Base-by-base conservation (phyloP, 192 early-diverging fungal species). In the Coemansia sp. region DNA sequence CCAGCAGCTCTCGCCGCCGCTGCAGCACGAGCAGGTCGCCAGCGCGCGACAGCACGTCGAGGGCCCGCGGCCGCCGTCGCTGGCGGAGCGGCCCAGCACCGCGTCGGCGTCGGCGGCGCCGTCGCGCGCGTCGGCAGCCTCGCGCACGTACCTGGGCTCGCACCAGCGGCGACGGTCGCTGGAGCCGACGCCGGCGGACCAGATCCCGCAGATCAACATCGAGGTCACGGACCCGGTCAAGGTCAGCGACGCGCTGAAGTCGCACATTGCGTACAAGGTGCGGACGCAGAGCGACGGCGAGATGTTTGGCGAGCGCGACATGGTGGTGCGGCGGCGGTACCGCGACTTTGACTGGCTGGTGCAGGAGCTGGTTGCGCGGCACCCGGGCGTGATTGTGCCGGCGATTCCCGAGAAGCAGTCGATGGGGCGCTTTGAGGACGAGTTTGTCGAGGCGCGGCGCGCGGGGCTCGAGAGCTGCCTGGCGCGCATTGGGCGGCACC, bases 281-380 rank as follows among this genome's bases (percentile, higher is more conserved):
- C 71, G 78, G 29, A 92, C 92, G 50, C 82, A 87, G 85, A 93
- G 90, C 36, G 83, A 84, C 31, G 86, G 83, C 14, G 80, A 84
- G n/a, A 77, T 75, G n/a, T 95, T 87, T 75, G 79, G 83, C 34
- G 84, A 84, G 35, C 62, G 73, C 22, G 90, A 91, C 17, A 88
- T 90, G 67, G 79, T 80, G 9, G 95, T 98, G 17, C 84, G 81
- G n/a, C 79, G 95, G 36, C 68, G 95, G 19, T 98, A 92, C 67
- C 80, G 87, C 23, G 95, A 98, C 70, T 98, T 98, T 71, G 69
- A 92, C 54, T 95, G 93, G 93, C 84, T 98, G 25, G 89, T 87
- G 48, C 84, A 87, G 50, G 88, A 92, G 64, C 80, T 98, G 20
- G 81, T 83, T 0, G 59, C 74, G 8, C 78, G 82, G 23, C 87